phyloP scores from a whole-genome alignment of 176 grass and related monocot species.

The Calamus simplicifolius region DNA sequence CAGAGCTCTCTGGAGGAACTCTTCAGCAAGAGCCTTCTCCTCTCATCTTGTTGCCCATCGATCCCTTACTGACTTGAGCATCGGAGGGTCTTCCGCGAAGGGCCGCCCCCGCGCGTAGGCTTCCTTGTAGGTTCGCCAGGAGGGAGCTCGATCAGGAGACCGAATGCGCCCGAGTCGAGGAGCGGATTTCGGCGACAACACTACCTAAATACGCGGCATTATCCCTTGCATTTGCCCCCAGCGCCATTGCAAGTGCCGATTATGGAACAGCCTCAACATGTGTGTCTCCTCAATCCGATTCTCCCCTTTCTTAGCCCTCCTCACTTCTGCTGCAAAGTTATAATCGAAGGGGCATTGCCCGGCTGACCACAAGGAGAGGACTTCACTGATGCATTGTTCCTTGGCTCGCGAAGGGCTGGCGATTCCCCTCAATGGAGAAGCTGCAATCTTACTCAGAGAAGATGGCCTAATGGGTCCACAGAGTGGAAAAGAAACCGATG shows the following conservation, averaged over 20 bases:
- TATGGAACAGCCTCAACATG: slow-evolving; percentile 72
- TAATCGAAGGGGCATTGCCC: slow-evolving; percentile 82
- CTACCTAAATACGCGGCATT: slow-evolving; percentile 36
- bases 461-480: background rate
- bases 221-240: slow-evolving; percentile 71
- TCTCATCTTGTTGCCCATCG: too few species aligned
- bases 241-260: slow-evolving; percentile 83
- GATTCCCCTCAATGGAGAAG: slow-evolving; percentile 28
- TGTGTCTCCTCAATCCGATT: slow-evolving; percentile 91
- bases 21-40: too few species aligned
- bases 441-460: slow-evolving; percentile 13
- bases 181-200: too few species aligned
- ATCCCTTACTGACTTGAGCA: too few species aligned
- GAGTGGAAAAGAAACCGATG: slow-evolving; percentile 1
- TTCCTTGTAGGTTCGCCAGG: too few species aligned
- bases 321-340: slow-evolving; percentile 91
- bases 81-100: too few species aligned
- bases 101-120: too few species aligned
- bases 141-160: too few species aligned
- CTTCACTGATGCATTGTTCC: slow-evolving; percentile 22
- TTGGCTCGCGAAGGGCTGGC: slow-evolving; percentile 48
- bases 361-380: slow-evolving; percentile 24
- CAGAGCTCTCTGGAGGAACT: too few species aligned
- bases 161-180: too few species aligned
- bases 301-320: slow-evolving; percentile 90